phyloP scores from a whole-genome alignment of 2,329 filamentous ascomycete genomes.

The Xylariaceae sp. region DNA sequence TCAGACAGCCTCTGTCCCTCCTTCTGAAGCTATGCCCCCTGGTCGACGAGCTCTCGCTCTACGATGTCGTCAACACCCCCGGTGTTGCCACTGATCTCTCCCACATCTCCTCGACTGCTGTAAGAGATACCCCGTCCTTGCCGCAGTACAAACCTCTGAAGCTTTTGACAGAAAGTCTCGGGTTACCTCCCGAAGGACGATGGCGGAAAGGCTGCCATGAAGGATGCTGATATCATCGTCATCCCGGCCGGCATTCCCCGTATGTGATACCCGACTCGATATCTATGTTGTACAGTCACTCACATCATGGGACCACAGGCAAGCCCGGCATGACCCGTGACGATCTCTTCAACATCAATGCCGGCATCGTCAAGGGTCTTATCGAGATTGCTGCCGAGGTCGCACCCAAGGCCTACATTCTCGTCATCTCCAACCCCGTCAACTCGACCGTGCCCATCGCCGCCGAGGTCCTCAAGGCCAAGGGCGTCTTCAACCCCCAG shows the following conservation, averaged over 20 bases:
- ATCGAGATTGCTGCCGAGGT: constrained; percentile 82
- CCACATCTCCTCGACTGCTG: constrained; percentile 88
- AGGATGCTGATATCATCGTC: constrained; percentile 89
- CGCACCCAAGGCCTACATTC: constrained; percentile 86
- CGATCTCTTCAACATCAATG: constrained; percentile 99
- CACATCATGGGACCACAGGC: constrained; percentile 46
- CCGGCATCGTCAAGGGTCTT: constrained; percentile 91
- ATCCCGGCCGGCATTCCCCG: constrained; percentile 97
- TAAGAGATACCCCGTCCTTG: constrained; percentile 27
- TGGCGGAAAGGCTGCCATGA: constrained; percentile 80
- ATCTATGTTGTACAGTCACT: constrained; percentile 9
- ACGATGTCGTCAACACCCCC: constrained; percentile 98
- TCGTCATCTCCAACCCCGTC: constrained; percentile 98
- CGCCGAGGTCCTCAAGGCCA: constrained; percentile 90
- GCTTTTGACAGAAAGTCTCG: constrained; percentile 59
- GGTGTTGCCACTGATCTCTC: constrained; percentile 94
- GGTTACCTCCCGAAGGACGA: constrained; percentile 83
- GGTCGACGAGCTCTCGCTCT: constrained; percentile 87
- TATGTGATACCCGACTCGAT: constrained; percentile 38
- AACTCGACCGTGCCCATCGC: constrained; percentile 98
- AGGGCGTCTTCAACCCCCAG: constrained; percentile 88
- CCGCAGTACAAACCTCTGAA: constrained; percentile 20
- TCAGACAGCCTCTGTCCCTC: constrained; percentile 77
- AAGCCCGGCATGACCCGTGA: constrained; percentile 99
- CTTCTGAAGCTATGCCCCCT: constrained; percentile 86